These are phyloP conservation scores for Suillus subaureus DNA, from an alignment of 768 basidiomycete species.

Conservation along the genomic window DNA sequence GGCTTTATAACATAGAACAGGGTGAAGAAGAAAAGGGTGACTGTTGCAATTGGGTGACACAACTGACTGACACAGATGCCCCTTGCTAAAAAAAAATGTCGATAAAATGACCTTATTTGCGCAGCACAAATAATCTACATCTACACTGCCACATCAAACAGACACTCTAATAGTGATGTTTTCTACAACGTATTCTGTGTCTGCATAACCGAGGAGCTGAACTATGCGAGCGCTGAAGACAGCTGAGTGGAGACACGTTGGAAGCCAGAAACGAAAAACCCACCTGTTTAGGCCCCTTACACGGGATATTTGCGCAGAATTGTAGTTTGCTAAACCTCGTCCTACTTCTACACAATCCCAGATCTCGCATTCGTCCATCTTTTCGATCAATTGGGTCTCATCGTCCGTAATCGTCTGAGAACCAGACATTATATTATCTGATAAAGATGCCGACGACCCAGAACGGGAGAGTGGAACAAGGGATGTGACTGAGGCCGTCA, in stretches of 20 bases:
- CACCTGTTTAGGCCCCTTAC: conserved; percentile 93
- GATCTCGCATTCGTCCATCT: conserved; percentile 45
- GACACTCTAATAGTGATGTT: conserved; percentile 81
- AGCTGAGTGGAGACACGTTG: conserved; percentile 11
- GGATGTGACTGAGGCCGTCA: conserved; percentile 48
- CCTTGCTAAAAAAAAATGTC: conserved; percentile 11
- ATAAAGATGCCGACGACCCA: conserved; percentile 36
- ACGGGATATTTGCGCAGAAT: conserved; percentile 85
- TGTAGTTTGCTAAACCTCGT: conserved; percentile 93
- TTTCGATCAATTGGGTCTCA: conserved; percentile 29
- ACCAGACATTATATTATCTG: conserved; percentile 28
- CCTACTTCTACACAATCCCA: conserved; percentile 90
- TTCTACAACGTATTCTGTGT: conserved; percentile 97
- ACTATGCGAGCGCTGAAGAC: conserved; percentile 71
- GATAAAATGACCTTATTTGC: conserved; percentile 15
- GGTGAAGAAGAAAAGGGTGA: conserved; percentile 10
- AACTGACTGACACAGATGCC: background rate
- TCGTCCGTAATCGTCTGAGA: conserved; percentile 32
- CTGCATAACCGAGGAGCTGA: conserved; percentile 86
- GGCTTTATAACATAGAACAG: conserved; percentile 14
- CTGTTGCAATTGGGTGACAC: conserved; percentile 3
- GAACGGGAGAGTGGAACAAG: conserved; percentile 47
- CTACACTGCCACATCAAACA: conserved; percentile 48
- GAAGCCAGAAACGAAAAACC: conserved; percentile 22
- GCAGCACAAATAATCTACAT: conserved; percentile 14